Evolutionary conservation across 2,329 filamentous ascomycete genomes (phyloP), one percentile per base, ranked within the genome.

Genomic region (Huntiella omanensis): DNA sequence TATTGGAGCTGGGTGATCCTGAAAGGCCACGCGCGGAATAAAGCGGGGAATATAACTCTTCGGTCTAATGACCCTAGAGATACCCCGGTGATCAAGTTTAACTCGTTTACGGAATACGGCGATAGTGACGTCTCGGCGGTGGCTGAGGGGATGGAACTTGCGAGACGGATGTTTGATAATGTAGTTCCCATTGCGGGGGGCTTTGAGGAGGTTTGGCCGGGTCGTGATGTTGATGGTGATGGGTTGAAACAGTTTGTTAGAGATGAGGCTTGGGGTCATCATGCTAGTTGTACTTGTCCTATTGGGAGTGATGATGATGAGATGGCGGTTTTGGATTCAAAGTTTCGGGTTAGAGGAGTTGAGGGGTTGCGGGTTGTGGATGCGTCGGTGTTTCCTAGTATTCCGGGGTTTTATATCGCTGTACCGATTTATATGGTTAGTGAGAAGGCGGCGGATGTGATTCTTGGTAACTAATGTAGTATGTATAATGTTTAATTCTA

Each of bases 51-150:
- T 0, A 75, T 83, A 10, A 70, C 61, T 1, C 64, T 83, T 1
- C 64, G 62, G n/a, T 79, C 74, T 0, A 61, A 68, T 0, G 67
- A 81, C 54, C 76, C 77, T 0, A 67, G 69, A 1, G 77, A 80
- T 43, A 67, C 68, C 12, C 78, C 78, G 0, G 58, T 69, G 33
- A 77, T 79, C 55, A 66, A 69, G 55, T 76, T 77, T 61, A 71
- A 70, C 53, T 71, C 67, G 54, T 76, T 64, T 63, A 62, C 60
- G 10, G 55, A 65, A 28, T 66, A 70, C 2, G 63, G 65, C 5
- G 65, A 66, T 19, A 60, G 67, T 54, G 62, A 68, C 40, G 54
- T 67, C 1, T 54, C 57, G 45, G 62, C 61, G 22, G 54, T 63
- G 52, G 58, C 55, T 50, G 57, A 60, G 34, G 55, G 52, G 10